These are phyloP conservation scores for Aspergillus piperis DNA, from an alignment of 2,329 filamentous ascomycete species.

Conservation along the genomic window DNA sequence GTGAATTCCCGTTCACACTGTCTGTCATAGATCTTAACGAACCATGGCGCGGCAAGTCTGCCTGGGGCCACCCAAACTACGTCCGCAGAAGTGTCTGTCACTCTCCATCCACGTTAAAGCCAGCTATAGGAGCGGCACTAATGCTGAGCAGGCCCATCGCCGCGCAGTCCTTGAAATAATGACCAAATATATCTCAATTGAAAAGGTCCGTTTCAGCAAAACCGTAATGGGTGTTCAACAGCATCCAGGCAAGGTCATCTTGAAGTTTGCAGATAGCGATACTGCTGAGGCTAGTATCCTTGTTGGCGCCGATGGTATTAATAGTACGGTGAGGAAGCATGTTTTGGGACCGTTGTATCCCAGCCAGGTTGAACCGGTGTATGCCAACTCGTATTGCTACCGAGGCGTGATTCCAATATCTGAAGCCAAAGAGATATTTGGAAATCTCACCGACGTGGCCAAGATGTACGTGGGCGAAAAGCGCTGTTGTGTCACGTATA, in stretches of 20 bases:
- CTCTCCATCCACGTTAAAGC: neutral
- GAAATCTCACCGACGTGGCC: constrained; percentile 19
- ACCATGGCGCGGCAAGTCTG: constrained; percentile 16
- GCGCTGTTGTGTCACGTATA: constrained; percentile 16
- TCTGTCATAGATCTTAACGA: constrained; percentile 5
- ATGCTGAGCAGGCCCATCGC: constrained; percentile 9
- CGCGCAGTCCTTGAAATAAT: constrained; percentile 15
- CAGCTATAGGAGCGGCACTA: too few species aligned
- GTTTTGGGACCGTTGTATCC: constrained; percentile 20
- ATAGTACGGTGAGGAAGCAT: constrained; percentile 30
- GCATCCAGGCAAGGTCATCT: neutral
- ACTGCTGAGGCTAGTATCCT: constrained; percentile 33
- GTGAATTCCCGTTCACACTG: neutral
- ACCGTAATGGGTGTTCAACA: constrained; percentile 13
- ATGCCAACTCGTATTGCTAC: constrained; percentile 35
- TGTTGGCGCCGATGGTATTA: constrained; percentile 40
- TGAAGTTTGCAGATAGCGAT: constrained; percentile 35
- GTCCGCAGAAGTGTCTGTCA: constrained; percentile 16
- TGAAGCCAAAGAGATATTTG: constrained; percentile 15
- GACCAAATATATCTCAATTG: constrained; percentile 15
- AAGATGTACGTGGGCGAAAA: constrained; percentile 19
- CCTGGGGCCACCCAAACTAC: constrained; percentile 18
- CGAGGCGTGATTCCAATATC: constrained; percentile 33
- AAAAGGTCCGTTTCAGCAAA: constrained; percentile 18
- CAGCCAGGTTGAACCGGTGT: constrained; percentile 20